phyloP scores from a whole-genome alignment of 1,284 basidiomycete species.

The Ganoderma boninense region DNA sequence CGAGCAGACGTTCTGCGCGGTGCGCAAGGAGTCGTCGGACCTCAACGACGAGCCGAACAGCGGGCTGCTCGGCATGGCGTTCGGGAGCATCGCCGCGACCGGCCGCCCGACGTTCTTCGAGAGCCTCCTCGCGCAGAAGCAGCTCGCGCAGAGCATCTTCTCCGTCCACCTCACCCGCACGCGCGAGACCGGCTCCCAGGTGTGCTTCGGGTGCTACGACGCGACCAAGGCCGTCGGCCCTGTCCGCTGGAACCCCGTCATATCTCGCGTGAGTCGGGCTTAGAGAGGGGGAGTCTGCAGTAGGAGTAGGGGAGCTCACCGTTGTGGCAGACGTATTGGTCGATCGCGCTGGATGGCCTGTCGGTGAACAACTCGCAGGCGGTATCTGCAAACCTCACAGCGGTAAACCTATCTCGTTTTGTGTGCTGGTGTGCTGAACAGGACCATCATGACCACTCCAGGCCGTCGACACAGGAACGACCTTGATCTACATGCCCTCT shows the following conservation, averaged over 20 bases:
- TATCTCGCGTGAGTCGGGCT: constrained; percentile 49
- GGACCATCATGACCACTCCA: constrained; percentile 34
- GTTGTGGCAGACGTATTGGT: constrained; percentile 61
- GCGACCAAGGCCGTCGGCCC: constrained; percentile 53
- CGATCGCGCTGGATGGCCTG: constrained; percentile 54
- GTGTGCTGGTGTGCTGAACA: neutral
- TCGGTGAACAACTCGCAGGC: constrained; percentile 41
- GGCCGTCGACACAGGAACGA: constrained; percentile 71
- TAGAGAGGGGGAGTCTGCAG: neutral
- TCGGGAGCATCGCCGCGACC: constrained; percentile 57
- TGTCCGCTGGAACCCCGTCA: constrained; percentile 61
- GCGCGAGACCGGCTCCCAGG: constrained; percentile 56
- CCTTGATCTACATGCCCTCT: constrained; percentile 62
- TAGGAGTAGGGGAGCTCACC: neutral
- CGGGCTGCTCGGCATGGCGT: constrained; percentile 68
- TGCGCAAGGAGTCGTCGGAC: constrained; percentile 50
- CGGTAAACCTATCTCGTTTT: constrained; percentile 42
- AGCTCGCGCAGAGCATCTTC: constrained; percentile 59
- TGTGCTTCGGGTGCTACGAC: constrained; percentile 70
- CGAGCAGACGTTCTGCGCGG: constrained; percentile 60
- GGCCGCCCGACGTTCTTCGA: constrained; percentile 66
- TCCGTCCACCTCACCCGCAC: constrained; percentile 62
- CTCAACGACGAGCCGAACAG: constrained; percentile 55
- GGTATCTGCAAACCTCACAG: constrained; percentile 40
- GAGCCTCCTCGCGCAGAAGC: constrained; percentile 56